Evolutionary conservation across 495 filamentous ascomycete species (phyloP).

Genomic region (Penicillium arizonense): DNA sequence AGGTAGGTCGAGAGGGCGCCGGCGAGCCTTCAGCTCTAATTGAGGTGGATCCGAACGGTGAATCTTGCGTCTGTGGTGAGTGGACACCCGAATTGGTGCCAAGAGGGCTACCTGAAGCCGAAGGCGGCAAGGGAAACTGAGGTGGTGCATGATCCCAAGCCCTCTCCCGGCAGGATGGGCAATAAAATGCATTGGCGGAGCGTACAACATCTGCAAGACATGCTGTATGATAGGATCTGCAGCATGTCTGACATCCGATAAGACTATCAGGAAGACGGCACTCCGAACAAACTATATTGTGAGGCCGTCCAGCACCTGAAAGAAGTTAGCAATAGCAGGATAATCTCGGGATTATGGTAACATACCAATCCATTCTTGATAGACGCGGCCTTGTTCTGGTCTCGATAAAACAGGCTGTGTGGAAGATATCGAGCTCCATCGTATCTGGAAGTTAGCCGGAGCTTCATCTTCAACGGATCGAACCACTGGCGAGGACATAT

Average conservation of each 20-base stretch:
- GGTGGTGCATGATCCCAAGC: constrained; percentile 26
- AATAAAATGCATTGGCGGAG: constrained; percentile 17
- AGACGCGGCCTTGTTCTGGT: constrained; percentile 22
- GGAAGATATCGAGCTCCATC: constrained; percentile 9
- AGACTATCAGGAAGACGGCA: constrained; percentile 29
- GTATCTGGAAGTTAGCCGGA: not conserved
- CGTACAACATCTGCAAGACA: constrained; percentile 19
- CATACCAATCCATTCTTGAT: constrained; percentile 32
- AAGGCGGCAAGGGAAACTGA: constrained; percentile 3
- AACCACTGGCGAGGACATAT: not conserved
- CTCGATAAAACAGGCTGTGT: constrained; percentile 10
- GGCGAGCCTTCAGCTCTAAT: not conserved
- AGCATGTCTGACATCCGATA: constrained; percentile 32
- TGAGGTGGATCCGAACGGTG: not conserved
- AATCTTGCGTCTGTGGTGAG: not conserved
- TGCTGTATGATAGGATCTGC: constrained; percentile 33
- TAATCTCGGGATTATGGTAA: not conserved
- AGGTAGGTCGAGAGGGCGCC: not conserved
- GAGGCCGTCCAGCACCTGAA: constrained; percentile 28
- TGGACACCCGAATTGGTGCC: constrained; percentile 11
- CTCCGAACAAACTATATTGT: constrained; percentile 31
- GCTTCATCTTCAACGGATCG: constrained; percentile 16
- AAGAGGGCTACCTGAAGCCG: constrained; percentile 10
- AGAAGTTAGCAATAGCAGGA: not conserved
- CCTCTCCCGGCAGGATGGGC: constrained; percentile 23